Percentiles rank a stretch among this genome's conserved stretches.
These are phyloP conservation scores for Pythium brachiatum DNA, from an alignment of 352 stramenopile species.

Conservation along the genomic window DNA sequence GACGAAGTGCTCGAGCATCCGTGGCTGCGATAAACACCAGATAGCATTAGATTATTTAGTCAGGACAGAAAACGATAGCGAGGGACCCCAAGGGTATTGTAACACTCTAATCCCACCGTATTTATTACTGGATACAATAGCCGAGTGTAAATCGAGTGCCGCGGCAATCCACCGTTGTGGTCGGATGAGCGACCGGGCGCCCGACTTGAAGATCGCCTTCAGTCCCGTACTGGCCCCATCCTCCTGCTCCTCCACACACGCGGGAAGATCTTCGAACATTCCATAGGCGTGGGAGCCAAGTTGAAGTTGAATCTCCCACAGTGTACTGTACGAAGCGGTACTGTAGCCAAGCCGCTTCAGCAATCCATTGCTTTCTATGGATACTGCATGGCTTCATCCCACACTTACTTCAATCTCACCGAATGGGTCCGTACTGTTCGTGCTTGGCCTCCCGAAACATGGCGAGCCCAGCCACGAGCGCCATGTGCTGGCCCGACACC, in stretches of 20 bases:
- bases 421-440: constrained; percentile 8
- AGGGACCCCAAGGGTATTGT: no score
- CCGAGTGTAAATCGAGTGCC: no score
- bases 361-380: no score
- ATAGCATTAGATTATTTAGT: constrained; percentile 7
- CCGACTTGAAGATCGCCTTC: not conserved
- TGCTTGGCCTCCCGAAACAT: constrained; percentile 6
- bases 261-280: not conserved
- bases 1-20: constrained; percentile 64
- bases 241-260: not conserved
- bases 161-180: not conserved
- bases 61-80: not conserved
- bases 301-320: not conserved
- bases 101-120: not conserved
- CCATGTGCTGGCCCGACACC: constrained; percentile 11
- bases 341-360: no score
- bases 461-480: not conserved
- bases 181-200: not conserved
- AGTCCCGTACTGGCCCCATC: not conserved
- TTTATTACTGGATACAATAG: no score
- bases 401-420: no score
- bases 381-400: no score
- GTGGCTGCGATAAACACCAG: constrained; percentile 55
- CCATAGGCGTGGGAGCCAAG: not conserved
- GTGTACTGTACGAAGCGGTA: not conserved